Evolutionary conservation across 768 basidiomycete species (phyloP), one percentile per base, ranked within the genome.

Genomic region (Bullera alba): DNA sequence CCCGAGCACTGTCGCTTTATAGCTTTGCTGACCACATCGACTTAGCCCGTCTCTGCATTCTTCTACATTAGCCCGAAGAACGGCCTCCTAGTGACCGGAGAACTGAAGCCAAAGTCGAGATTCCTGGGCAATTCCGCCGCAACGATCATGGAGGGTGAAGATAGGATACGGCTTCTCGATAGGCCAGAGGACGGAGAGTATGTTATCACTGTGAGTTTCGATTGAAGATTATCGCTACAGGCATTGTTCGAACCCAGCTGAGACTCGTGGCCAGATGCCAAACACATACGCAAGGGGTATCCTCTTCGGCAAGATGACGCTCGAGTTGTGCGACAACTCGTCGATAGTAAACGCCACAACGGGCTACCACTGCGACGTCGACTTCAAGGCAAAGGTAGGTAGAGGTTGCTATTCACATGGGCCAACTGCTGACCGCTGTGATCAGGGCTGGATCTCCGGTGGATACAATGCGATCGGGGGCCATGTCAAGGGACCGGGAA

Each of bases 101-200:
- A 99, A 71, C 79, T 99, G 46, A 80, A 87, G 58, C 95, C 95
- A 22, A 97, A 96, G 53, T 65, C 66, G 7, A 89, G 83, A 71
- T 99, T 99, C 73, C 78, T 99, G 51, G 95, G 95, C 1, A 99
- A 99, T 75, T 88, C 86, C 56, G 95, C 95, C 15, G 86, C 88
- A 45, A 99, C 91, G 23, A 83, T 79, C 41, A 93, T 96, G 91
- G 93, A 95, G 65, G 92, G 92, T 46, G 87, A 93, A 75, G 92
- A 91, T 69, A 79, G 91, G 48, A 82, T 96, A 56, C 80, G 79
- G 41, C 76, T 96, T 17, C 78, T 93, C 72, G 86, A 86, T 36
- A 80, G 80, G 42, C 87, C 84, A 0, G 85, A 86, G 10, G 89
- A 91, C 74, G 88, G 90, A 4, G 66, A 68, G 15, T 68, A 68